phyloP scores from a whole-genome alignment of 2,329 filamentous ascomycete species.

The Colletotrichum falcatum region DNA sequence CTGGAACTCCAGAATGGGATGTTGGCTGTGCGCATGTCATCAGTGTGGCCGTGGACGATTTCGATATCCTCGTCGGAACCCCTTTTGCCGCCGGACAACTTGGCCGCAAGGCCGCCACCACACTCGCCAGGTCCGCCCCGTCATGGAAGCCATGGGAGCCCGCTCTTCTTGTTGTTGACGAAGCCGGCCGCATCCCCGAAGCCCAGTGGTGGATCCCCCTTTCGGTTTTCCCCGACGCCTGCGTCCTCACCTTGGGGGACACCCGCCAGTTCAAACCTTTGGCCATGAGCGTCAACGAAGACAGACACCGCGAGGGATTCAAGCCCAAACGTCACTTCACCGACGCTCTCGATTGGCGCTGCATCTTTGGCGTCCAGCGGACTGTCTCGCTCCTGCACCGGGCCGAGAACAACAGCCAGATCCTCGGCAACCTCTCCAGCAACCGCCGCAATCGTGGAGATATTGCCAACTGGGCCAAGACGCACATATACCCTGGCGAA shows the following conservation, averaged over 20 bases:
- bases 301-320: neutral
- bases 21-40: neutral
- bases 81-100: slow-evolving; percentile 22
- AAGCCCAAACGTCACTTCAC: neutral
- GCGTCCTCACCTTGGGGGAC: slow-evolving; percentile 20
- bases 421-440: slow-evolving; percentile 10
- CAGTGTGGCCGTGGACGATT: neutral
- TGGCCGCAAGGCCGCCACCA: neutral
- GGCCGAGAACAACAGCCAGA: slow-evolving; percentile 7
- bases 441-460: slow-evolving; percentile 26
- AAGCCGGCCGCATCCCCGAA: slow-evolving; percentile 26
- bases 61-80: slow-evolving; percentile 27
- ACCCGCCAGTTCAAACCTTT: slow-evolving; percentile 21
- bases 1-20: neutral
- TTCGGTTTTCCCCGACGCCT: neutral
- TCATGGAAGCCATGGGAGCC: slow-evolving; percentile 9
- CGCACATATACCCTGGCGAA: slow-evolving; percentile 6
- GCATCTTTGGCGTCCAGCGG: slow-evolving; percentile 18
- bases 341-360: neutral
- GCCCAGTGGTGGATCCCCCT: slow-evolving; percentile 29
- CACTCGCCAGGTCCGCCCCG: neutral
- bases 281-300: slow-evolving; percentile 4
- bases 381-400: slow-evolving; percentile 18
- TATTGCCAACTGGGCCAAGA: slow-evolving; percentile 21
- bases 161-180: slow-evolving; percentile 13